Percentiles rank a stretch among this genome's conserved stretches.
Conservation (phyloP, 2,329 filamentous ascomycete genomes). For the Clarireedia hainanense region DNA sequence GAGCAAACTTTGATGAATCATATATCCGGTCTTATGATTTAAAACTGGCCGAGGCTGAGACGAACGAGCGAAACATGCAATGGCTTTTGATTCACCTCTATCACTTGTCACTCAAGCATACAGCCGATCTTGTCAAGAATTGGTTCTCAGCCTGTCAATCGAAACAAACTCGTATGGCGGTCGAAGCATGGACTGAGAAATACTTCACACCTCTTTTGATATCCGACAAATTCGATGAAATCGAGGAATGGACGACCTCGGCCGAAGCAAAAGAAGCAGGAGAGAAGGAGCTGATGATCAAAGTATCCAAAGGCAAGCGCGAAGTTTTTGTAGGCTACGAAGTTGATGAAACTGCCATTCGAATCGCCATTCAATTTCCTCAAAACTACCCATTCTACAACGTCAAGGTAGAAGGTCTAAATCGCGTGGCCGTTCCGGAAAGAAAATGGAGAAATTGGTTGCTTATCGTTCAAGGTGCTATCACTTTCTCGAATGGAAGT, state of each 20-base stretch:
- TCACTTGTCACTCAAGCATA: slow-evolving; percentile 70
- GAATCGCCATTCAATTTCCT: slow-evolving; percentile 76
- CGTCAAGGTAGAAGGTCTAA: slow-evolving; percentile 68
- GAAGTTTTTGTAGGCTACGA: slow-evolving; percentile 82
- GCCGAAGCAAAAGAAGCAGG: slow-evolving; percentile 41
- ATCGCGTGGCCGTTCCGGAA: slow-evolving; percentile 80
- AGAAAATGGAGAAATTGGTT: slow-evolving; percentile 92
- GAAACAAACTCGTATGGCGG: slow-evolving; percentile 69
- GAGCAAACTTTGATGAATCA: slow-evolving; percentile 50
- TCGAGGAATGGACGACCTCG: slow-evolving; percentile 55
- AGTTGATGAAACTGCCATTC: slow-evolving; percentile 78
- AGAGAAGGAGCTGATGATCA: slow-evolving; percentile 55
- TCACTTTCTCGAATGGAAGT: slow-evolving; percentile 84
- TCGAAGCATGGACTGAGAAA: slow-evolving; percentile 80
- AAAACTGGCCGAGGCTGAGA: slow-evolving; percentile 46
- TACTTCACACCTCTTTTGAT: slow-evolving; percentile 70
- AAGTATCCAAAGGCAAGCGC: slow-evolving; percentile 59
- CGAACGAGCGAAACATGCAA: slow-evolving; percentile 65
- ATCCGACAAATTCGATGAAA: slow-evolving; percentile 55
- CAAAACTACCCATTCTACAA: slow-evolving; percentile 73
- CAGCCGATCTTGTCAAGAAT: slow-evolving; percentile 68
- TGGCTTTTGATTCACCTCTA: slow-evolving; percentile 82
- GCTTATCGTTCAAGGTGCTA: slow-evolving; percentile 79
- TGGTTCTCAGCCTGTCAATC: slow-evolving; percentile 82
- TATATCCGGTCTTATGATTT: slow-evolving; percentile 50